Evolutionary conservation across 2,329 filamentous ascomycete genomes (phyloP), one percentile per base, ranked within the genome.

Genomic region (Plectosphaerella plurivora): DNA sequence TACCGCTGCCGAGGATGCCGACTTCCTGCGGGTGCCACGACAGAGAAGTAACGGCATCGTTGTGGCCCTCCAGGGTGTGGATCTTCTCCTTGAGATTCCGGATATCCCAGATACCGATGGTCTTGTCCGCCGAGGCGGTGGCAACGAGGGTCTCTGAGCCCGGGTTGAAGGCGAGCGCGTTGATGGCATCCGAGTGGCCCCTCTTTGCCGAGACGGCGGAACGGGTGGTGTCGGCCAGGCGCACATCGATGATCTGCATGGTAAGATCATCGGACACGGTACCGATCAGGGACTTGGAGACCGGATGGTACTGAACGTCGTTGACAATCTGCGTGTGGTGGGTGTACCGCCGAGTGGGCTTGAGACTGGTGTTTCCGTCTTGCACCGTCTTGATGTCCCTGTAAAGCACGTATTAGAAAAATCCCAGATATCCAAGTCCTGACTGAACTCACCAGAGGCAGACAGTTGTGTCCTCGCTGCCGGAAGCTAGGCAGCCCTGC

Each of bases 231-330:
- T 84, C 81, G 28, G 78, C 65, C 64, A 82, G 81, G 61, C 94
- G 87, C n/a, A 88, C 81, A 68, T 99, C 94, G 54, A 97, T 80
- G 55, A 99, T 88, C 69, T 97, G 90, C 55, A 97, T 83, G 8
- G 91, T 97, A 60, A 94, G 80, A 67, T 99, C 94, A 67, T 99
- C 94, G 4, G 94, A 97, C 4, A 96, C 94, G 15, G 89, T 93
- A 57, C 93, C 95, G 56, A 99, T 89, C 57, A 95, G 86, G 61
- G 86, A 85, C 62, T 84, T 86, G 57, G 93, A 89, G 44, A 91
- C 82, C 9, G 93, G 92, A 62, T 97, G 93, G 66, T 96, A 91
- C 71, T 97, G 91, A 33, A 99, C 92, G 64, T 99, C 94, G 68
- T 99, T 99, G 66, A 99, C 94, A 51, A 94, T 89, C 24, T 93